Evolutionary conservation across 768 basidiomycete genomes (phyloP), one percentile per base, ranked within the genome.

Genomic region (Boletus pseudo-olivaceus): DNA sequence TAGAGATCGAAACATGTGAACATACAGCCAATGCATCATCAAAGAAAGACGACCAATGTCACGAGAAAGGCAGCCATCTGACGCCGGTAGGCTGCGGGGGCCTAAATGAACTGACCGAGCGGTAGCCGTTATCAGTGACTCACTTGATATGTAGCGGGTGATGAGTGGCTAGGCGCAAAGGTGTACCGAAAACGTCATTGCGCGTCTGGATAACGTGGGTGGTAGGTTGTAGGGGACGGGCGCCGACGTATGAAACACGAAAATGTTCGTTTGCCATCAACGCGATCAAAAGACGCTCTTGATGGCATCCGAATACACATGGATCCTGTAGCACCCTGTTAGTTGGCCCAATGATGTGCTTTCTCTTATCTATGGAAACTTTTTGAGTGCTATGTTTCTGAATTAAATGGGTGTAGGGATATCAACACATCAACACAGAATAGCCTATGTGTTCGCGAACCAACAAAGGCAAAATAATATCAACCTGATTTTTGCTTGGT

Each of bases 401-500:
- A 15, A 35, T 39, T 19, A 39, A 48, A 45, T 37, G 29, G 39
- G 17, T 9, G 7, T 40, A 39, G 12, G 23, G 39, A 30, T 54
- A 49, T 33, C 47, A 46, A 59, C n/a, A 53, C 45, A 50, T 47
- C 45, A 35, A 41, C 7, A 29, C 1, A 40, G 46, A 49, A 60
- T 29, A 50, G 45, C 43, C 30, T 19, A 14, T 8, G 20, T 33
- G 40, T 26, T 43, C 23, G 45, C 23, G 27, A 26, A n/a, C 37
- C 43, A 30, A 43, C 23, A 15, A 40, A 7, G 30, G 14, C 10
- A 19, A 33, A 26, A 6, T 4, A 26, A 1, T n/a, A 33, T 32
- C 47, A 41, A n/a, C 11, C 15, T 62, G 53, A 61, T 55, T 48
- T 49, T 38, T 61, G 62, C 30, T 68, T 67, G n/a, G 66, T 62